Conservation (phyloP, 192 early-diverging fungal genomes). For the Anaeromyces robustus region DNA sequence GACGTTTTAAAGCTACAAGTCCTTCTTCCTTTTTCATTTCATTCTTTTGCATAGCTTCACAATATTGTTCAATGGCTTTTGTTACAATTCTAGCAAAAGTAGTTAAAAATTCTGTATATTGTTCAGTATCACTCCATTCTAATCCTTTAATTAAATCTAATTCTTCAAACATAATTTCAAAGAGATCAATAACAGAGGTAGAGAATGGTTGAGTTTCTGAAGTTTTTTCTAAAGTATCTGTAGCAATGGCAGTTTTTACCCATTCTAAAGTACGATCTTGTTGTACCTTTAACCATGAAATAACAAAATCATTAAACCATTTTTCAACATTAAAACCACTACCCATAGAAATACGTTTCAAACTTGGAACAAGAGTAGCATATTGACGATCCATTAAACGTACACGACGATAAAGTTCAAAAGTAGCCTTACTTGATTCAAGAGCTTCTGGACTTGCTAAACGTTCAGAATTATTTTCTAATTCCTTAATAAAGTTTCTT, state of each 20-base stretch:
- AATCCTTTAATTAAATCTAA: constrained; percentile 52
- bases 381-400: constrained; percentile 24
- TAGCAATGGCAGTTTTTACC: constrained; percentile 43
- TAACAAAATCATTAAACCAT: constrained; percentile 54
- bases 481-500: constrained; percentile 22
- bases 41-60: constrained; percentile 29
- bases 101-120: constrained; percentile 40
- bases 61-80: constrained; percentile 38
- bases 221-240: constrained; percentile 36
- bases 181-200: constrained; percentile 62
- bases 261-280: constrained; percentile 51
- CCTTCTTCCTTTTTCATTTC: constrained; percentile 16
- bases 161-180: constrained; percentile 56
- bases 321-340: constrained; percentile 48
- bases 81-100: constrained; percentile 14
- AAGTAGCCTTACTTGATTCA: constrained; percentile 19
- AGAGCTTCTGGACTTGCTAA: constrained; percentile 21
- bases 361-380: constrained; percentile 19
- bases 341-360: constrained; percentile 12
- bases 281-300: constrained; percentile 41
- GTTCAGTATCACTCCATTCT: constrained; percentile 39
- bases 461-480: constrained; percentile 19
- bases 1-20: background rate
- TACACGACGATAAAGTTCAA: constrained; percentile 22
- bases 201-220: constrained; percentile 29